Conservation (phyloP, 2,329 filamentous ascomycete genomes). For the Didymella arachidicola region DNA sequence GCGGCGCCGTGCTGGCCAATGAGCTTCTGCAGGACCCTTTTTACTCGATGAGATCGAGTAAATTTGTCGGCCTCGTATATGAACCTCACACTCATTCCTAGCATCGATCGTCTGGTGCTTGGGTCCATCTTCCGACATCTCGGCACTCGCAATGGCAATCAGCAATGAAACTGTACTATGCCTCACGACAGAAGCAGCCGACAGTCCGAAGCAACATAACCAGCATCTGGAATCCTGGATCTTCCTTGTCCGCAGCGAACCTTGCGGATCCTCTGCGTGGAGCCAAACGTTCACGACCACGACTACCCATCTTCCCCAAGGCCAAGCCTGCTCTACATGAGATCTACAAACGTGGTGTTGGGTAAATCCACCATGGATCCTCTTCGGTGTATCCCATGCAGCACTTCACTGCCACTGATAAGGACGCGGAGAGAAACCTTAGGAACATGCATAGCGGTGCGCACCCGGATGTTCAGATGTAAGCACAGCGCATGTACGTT, state of each 20-base stretch:
- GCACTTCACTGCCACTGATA: conserved; percentile 5
- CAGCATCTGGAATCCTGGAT: not conserved
- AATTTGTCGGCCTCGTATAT: conserved; percentile 28
- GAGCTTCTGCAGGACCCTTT: conserved; percentile 19
- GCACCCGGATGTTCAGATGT: not conserved
- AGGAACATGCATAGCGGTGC: not conserved
- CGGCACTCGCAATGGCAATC: conserved; percentile 6
- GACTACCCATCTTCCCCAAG: not conserved
- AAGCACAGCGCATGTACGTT: not conserved
- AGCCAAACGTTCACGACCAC: not conserved
- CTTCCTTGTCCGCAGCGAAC: not conserved
- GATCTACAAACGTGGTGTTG: not conserved
- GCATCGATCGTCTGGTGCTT: conserved; percentile 10
- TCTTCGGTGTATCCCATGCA: conserved; percentile 2
- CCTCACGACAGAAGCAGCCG: not conserved
- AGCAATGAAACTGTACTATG: not conserved
- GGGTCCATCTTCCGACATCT: conserved; percentile 7
- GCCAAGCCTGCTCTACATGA: not conserved
- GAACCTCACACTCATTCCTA: conserved; percentile 17
- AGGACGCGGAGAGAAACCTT: not conserved
- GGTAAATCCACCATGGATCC: not conserved
- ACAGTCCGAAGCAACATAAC: not conserved
- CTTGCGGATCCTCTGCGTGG: not conserved
- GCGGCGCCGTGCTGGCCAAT: conserved; percentile 25
- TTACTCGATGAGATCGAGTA: conserved; percentile 46